Evolutionary conservation across 495 filamentous ascomycete species (phyloP).

Genomic region (Aspergillus campestris): DNA sequence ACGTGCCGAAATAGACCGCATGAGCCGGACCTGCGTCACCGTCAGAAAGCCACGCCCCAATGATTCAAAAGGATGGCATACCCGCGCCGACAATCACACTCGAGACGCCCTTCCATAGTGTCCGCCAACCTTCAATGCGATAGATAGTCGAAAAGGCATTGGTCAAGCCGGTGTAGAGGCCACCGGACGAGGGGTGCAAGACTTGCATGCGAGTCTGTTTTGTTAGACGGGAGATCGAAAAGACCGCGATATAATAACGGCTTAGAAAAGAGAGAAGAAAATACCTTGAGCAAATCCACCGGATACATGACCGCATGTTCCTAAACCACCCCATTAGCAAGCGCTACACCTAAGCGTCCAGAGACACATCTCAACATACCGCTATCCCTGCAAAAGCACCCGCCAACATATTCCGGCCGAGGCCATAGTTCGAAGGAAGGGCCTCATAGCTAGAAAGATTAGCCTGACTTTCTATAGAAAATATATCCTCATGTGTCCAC

Average conservation of each 20-base stretch:
- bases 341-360: neutral
- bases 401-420: slow-evolving; percentile 74
- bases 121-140: slow-evolving; percentile 76
- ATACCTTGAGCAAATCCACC: slow-evolving; percentile 94
- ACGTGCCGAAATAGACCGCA: slow-evolving; percentile 96
- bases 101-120: slow-evolving; percentile 92
- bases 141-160: slow-evolving; percentile 90
- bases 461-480: slow-evolving; percentile 13
- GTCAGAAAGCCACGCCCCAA: slow-evolving; percentile 6
- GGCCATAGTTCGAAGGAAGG: slow-evolving; percentile 60
- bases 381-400: slow-evolving; percentile 97
- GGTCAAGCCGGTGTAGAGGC: slow-evolving; percentile 82
- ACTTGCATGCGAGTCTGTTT: slow-evolving; percentile 93
- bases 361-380: slow-evolving; percentile 40
- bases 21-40: slow-evolving; percentile 75
- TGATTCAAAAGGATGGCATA: slow-evolving; percentile 26
- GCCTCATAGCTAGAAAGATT: slow-evolving; percentile 52
- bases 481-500: neutral
- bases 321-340: slow-evolving; percentile 23
- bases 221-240: slow-evolving; percentile 2
- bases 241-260: neutral
- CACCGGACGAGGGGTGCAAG: slow-evolving; percentile 74
- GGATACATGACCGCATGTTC: slow-evolving; percentile 98
- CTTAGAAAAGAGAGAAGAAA: slow-evolving; percentile 13
- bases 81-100: slow-evolving; percentile 94